phyloP scores from a whole-genome alignment of 495 filamentous ascomycete species.

The Aspergillus sparsus region DNA sequence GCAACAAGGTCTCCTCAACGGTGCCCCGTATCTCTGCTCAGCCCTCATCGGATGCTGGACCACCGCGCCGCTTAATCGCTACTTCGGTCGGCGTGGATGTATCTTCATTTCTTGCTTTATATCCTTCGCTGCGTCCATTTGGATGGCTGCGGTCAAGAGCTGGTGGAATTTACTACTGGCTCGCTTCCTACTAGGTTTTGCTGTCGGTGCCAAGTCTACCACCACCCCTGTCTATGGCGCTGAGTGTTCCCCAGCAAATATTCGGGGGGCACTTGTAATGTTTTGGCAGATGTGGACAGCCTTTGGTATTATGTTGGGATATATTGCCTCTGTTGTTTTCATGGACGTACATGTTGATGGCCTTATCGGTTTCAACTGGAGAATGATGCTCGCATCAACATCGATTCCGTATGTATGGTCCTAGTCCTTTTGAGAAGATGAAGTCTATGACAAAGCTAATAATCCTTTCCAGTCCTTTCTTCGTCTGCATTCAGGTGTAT shows the following conservation, averaged over 20 bases:
- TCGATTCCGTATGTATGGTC: slow-evolving; percentile 30
- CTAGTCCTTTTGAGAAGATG: background rate
- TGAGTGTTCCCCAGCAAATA: slow-evolving; percentile 56
- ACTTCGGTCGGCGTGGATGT: slow-evolving; percentile 57
- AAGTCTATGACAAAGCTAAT: background rate
- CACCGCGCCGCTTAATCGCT: slow-evolving; percentile 57
- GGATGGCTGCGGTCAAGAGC: slow-evolving; percentile 48
- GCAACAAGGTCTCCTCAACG: slow-evolving; percentile 48
- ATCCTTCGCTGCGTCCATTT: slow-evolving; percentile 48
- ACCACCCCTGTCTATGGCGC: slow-evolving; percentile 61
- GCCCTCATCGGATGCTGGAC: slow-evolving; percentile 52
- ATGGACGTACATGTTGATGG: slow-evolving; percentile 39
- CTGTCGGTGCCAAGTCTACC: slow-evolving; percentile 60
- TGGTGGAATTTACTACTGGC: slow-evolving; percentile 56
- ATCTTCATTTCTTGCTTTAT: slow-evolving; percentile 57
- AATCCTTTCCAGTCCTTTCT: slow-evolving; percentile 24
- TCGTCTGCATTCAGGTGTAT: slow-evolving; percentile 55
- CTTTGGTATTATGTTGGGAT: slow-evolving; percentile 82
- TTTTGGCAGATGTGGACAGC: slow-evolving; percentile 69
- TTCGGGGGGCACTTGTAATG: slow-evolving; percentile 62
- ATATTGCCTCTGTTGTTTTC: slow-evolving; percentile 70
- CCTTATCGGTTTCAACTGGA: slow-evolving; percentile 50
- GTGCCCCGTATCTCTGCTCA: slow-evolving; percentile 48
- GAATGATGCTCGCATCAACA: slow-evolving; percentile 51
- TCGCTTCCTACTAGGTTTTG: slow-evolving; percentile 60